Evolutionary conservation across 495 filamentous ascomycete species (phyloP).

Genomic region (Tirmania nivea): DNA sequence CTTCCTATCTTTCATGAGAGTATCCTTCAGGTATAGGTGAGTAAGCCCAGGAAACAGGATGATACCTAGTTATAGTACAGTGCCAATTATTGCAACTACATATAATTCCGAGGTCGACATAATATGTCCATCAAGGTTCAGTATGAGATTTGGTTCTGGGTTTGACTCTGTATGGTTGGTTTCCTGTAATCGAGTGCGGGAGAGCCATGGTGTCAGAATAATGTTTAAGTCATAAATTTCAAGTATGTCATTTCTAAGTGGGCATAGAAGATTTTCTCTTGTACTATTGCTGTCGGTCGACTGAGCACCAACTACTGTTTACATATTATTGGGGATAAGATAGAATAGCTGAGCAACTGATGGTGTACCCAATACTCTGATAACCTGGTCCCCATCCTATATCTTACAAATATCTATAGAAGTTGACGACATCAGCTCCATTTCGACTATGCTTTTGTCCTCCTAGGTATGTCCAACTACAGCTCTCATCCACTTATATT

Average conservation of each 20-base stretch:
- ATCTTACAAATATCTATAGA: conserved; percentile 20
- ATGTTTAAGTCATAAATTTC: background rate
- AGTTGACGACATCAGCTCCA: conserved; percentile 21
- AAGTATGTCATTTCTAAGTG: background rate
- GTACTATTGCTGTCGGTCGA: background rate
- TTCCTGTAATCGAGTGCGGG: too few relatives aligned
- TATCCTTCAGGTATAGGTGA: background rate
- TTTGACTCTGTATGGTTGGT: too few relatives aligned
- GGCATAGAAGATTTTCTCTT: background rate
- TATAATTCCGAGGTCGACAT: background rate
- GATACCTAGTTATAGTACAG: background rate
- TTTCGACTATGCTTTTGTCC: conserved; percentile 14
- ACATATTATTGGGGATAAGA: background rate
- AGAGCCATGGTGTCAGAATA: background rate
- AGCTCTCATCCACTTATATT: conserved; percentile 26
- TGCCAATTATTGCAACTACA: background rate
- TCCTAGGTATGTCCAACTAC: conserved; percentile 26
- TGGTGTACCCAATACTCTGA: conserved; percentile 14
- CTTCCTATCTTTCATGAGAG: background rate
- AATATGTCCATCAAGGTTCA: too few relatives aligned
- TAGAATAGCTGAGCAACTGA: background rate
- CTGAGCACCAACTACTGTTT: background rate
- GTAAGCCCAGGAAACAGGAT: background rate
- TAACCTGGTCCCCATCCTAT: conserved; percentile 20
- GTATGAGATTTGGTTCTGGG: too few relatives aligned